Evolutionary conservation across 441 rosid genomes (phyloP), one percentile per base, ranked within the genome.

Genomic region (Jatropha podagrica): DNA sequence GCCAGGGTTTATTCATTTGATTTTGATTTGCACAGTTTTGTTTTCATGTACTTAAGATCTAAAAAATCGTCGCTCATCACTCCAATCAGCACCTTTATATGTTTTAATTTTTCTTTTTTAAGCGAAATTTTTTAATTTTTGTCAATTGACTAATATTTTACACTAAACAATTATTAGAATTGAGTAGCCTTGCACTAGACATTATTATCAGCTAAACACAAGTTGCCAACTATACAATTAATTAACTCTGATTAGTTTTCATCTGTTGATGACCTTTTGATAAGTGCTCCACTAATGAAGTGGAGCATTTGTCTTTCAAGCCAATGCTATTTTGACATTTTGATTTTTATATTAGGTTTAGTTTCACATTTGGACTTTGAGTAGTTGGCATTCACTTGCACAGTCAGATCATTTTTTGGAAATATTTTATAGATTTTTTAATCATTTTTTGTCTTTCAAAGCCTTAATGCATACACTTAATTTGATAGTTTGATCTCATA

Each of bases 211-310:
- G 14, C 20, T 51, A 69, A 69, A 69, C 18, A 52, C 49, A 70
- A 71, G 63, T 38, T 18, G 65, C 37, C 51, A 41, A 2, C 32
- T 15, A 40, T 4, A 41, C 32, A 69, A 5, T 56, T 37, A 69
- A 5, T 56, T 37, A 54, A 12, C 38, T 40, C 9, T 27, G 14
- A 11, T 38, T 12, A 12, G 26, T 11, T 51, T 68, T 17, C 23
- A 68, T 27, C 26, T 51, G 72, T 52, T 41, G 40, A n/a, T 56
- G 20, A 41, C 5, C 54, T 56, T 65, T 38, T 20, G 3, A 26
- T 41, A 41, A 58, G 67, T 59, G 65, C 74, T 72, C 74, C 74
- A 72, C 74, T 59, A 72, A 4, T 41, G 52, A 59, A 72, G 74
- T 72, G 74, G 74, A 72, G 56, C 74, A 59, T 71, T 71, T 71